Percentiles rank a stretch among this genome's conserved stretches.
Conservation (phyloP, 2,329 filamentous ascomycete genomes). For the Penicillium sp. region DNA sequence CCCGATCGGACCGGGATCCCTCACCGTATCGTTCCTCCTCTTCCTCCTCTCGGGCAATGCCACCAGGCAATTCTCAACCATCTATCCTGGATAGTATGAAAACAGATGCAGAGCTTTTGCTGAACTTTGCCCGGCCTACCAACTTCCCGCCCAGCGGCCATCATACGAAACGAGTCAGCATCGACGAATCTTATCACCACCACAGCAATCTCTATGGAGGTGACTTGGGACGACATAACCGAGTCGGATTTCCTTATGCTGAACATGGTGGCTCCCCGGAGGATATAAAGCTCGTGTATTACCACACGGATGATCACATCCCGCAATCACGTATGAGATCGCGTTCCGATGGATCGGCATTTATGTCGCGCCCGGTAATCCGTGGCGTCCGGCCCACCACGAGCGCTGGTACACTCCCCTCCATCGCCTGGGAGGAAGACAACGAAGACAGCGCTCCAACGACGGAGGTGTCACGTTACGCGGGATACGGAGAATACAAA, state of each 20-base stretch:
- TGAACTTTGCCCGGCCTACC: slow-evolving; percentile 52
- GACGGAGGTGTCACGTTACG: slow-evolving; percentile 19
- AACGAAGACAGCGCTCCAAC: slow-evolving; percentile 25
- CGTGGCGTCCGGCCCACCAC: slow-evolving; percentile 47
- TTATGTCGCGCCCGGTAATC: slow-evolving; percentile 45
- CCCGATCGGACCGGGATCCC: slow-evolving; percentile 63
- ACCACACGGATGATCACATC: slow-evolving; percentile 27
- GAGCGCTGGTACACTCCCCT: slow-evolving; percentile 44
- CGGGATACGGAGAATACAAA: slow-evolving; percentile 22
- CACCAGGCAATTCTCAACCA: slow-evolving; percentile 40
- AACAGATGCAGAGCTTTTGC: slow-evolving; percentile 56
- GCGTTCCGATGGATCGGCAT: slow-evolving; percentile 50
- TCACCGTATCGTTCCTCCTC: slow-evolving; percentile 43
- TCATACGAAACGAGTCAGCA: slow-evolving; percentile 39
- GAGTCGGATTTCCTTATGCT: slow-evolving; percentile 28
- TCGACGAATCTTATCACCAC: slow-evolving; percentile 40
- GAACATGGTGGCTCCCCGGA: slow-evolving; percentile 23
- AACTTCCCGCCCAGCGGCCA: slow-evolving; percentile 40
- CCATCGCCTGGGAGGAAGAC: slow-evolving; percentile 44
- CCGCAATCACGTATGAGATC: slow-evolving; percentile 48
- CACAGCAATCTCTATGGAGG: slow-evolving; percentile 20
- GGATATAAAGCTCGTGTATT: slow-evolving; percentile 27
- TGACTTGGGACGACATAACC: slow-evolving; percentile 33
- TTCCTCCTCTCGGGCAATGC: slow-evolving; percentile 37
- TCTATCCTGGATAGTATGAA: slow-evolving; percentile 50